These are phyloP conservation scores for Clavispora asparagi DNA, from an alignment of 805 yeast genomes.

Conservation along the genomic window DNA sequence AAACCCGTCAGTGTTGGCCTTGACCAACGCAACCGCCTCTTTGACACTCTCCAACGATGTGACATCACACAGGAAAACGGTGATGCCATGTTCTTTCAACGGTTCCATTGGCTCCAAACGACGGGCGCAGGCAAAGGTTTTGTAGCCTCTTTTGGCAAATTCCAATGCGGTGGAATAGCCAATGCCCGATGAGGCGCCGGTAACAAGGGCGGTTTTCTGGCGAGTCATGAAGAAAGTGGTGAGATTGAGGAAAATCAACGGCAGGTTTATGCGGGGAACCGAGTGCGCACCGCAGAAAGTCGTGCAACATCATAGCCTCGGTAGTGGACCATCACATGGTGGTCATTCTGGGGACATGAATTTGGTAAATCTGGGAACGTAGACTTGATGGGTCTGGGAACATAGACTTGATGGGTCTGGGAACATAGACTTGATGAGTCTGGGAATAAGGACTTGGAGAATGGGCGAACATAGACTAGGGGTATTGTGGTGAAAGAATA, in stretches of 20 bases:
- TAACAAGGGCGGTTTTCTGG: conserved; percentile 47
- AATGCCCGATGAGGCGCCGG: conserved; percentile 60
- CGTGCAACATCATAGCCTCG: too few species aligned
- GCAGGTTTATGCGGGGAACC: background rate
- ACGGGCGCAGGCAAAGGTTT: conserved; percentile 72
- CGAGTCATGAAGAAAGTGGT: conserved; percentile 2
- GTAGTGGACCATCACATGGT: too few species aligned
- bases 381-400: too few species aligned
- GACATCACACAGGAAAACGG: conserved; percentile 53
- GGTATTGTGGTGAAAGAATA: too few species aligned
- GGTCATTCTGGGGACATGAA: too few species aligned
- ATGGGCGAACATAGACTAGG: too few species aligned
- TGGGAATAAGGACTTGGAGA: too few species aligned
- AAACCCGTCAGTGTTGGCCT: conserved; percentile 38
- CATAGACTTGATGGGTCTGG: too few species aligned
- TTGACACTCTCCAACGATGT: conserved; percentile 44
- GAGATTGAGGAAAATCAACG: background rate
- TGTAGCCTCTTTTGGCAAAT: conserved; percentile 45
- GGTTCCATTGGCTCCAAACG: conserved; percentile 56
- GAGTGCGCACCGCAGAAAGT: too few species aligned
- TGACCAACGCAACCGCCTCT: conserved; percentile 39
- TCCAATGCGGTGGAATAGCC: conserved; percentile 46
- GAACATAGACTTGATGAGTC: too few species aligned
- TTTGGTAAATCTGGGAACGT: too few species aligned
- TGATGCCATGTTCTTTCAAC: conserved; percentile 41